These are phyloP conservation scores for Rubroboletus pulcherrimus DNA, from an alignment of 768 basidiomycete genomes.

Conservation along the genomic window DNA sequence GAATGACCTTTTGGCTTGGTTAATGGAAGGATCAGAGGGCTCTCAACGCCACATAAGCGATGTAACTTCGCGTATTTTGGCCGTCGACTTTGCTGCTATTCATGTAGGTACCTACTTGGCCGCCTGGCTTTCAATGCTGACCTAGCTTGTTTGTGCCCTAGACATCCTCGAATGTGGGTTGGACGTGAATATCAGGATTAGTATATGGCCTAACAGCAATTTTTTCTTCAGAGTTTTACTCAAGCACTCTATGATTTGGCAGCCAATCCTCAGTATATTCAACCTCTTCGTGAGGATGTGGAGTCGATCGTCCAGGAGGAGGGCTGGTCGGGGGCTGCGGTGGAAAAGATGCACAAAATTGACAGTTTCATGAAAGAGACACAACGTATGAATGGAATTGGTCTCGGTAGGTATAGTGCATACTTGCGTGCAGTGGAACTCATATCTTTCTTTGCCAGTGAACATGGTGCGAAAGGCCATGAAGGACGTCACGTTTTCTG, in stretches of 20 bases:
- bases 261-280: constrained; percentile 13
- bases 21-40: constrained; percentile 25
- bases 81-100: constrained; percentile 22
- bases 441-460: neutral
- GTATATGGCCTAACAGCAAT: neutral
- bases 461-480: constrained; percentile 6
- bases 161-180: constrained; percentile 12
- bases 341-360: constrained; percentile 16
- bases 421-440: neutral
- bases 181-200: too few relatives aligned
- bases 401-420: constrained; percentile 14
- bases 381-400: constrained; percentile 30
- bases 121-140: neutral
- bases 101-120: constrained; percentile 3
- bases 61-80: constrained; percentile 19
- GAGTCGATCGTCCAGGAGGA: constrained; percentile 8
- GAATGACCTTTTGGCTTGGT: constrained; percentile 35
- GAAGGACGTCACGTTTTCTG: constrained; percentile 27
- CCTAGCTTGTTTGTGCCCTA: neutral
- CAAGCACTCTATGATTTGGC: constrained; percentile 10
- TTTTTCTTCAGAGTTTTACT: constrained; percentile 3
- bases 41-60: constrained; percentile 14
- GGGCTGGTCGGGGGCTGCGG: constrained; percentile 16
- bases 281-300: constrained; percentile 15
- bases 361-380: constrained; percentile 17